Percentiles rank a stretch among this genome's conserved stretches.
These are phyloP conservation scores for Ramalina peruviana DNA, from an alignment of 495 filamentous ascomycete genomes.

Conservation along the genomic window DNA sequence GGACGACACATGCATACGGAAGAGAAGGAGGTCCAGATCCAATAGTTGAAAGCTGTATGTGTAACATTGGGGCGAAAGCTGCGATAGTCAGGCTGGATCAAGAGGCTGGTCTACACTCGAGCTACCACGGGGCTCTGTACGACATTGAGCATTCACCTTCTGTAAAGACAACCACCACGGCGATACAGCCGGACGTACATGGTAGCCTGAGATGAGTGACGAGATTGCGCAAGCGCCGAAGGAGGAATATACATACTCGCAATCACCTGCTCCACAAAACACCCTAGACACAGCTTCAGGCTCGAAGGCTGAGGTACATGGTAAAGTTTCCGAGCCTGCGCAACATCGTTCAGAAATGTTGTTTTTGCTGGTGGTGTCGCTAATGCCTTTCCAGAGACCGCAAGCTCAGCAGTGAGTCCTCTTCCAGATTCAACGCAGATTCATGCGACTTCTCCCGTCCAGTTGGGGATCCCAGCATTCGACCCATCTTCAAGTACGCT, in stretches of 20 bases:
- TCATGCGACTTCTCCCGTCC: neutral
- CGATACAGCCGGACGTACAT: neutral
- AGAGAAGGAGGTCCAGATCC: too few species aligned
- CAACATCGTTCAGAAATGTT: neutral
- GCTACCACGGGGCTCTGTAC: too few species aligned
- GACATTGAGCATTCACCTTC: too few species aligned
- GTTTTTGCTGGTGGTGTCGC: neutral
- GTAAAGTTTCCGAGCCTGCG: neutral
- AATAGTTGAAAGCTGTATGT: too few species aligned
- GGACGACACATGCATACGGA: too few species aligned
- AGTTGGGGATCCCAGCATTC: neutral
- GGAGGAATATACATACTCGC: constrained; percentile 16
- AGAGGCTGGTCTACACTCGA: too few species aligned
- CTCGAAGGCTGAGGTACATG: constrained; percentile 4
- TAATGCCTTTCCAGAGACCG: constrained; percentile 5
- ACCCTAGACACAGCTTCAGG: constrained; percentile 4
- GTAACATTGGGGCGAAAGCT: too few species aligned
- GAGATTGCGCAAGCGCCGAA: constrained; percentile 26
- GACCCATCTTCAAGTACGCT: neutral
- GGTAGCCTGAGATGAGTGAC: constrained; percentile 35
- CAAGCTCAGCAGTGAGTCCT: constrained; percentile 2
- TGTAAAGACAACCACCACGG: too few species aligned
- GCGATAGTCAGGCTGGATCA: too few species aligned
- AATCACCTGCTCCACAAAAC: constrained; percentile 13
- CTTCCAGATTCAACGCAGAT: neutral